phyloP scores from a whole-genome alignment of 2,329 filamentous ascomycete genomes.

The Stemphylium beticola region DNA sequence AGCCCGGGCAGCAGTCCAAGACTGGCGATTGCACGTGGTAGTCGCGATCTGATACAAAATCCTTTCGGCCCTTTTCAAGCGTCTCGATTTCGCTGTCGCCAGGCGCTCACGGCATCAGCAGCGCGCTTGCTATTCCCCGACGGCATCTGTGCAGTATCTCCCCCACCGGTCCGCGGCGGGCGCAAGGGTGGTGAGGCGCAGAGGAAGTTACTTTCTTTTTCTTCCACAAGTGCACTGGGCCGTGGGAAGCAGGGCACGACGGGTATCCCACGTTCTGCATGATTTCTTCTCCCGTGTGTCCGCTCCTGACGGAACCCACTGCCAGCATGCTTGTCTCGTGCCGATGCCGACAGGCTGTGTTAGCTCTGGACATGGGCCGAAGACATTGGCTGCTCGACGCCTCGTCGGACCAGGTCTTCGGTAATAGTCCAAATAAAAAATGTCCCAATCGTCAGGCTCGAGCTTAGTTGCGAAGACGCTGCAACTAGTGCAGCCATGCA shows the following conservation, averaged over 20 bases:
- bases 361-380: background rate
- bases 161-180: conserved; percentile 6
- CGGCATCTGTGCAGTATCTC: background rate
- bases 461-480: background rate
- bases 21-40: conserved; percentile 34
- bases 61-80: conserved; percentile 15
- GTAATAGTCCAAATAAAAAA: conserved; percentile 4
- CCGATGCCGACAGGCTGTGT: conserved; percentile 8
- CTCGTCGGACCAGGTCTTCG: conserved; percentile 10
- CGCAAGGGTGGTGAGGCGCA: conserved; percentile 3
- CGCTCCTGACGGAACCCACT: background rate
- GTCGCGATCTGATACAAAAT: conserved; percentile 29
- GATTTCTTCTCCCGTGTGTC: background rate
- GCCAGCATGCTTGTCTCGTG: background rate
- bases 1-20: conserved; percentile 23
- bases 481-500: conserved; percentile 6
- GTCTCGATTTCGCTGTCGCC: conserved; percentile 7
- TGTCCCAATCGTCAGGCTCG: background rate
- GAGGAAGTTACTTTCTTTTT: conserved; percentile 2
- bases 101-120: background rate
- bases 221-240: background rate
- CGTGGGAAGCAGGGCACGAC: background rate
- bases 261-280: conserved; percentile 7
- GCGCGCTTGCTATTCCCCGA: too few relatives aligned
- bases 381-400: conserved; percentile 1